These are phyloP conservation scores for Tolypocladium inflatum DNA, from an alignment of 2,329 filamentous ascomycete species.

Conservation along the genomic window DNA sequence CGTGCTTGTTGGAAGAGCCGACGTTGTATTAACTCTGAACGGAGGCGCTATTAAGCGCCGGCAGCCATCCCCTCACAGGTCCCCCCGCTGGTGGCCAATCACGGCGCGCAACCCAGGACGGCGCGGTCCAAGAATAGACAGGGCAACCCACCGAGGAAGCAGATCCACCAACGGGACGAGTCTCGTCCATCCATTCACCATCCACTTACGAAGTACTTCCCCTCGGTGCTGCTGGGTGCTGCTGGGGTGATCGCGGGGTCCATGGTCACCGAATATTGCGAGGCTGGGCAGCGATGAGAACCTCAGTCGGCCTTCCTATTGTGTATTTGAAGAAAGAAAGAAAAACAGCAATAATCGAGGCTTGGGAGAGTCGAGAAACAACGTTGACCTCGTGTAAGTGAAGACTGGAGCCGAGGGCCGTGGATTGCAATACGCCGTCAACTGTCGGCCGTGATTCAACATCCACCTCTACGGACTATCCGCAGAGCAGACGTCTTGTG, in stretches of 20 bases:
- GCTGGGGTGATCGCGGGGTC: too few relatives aligned
- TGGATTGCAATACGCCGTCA: neutral
- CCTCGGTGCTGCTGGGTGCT: neutral
- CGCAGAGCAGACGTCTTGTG: too few relatives aligned
- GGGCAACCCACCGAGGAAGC: neutral
- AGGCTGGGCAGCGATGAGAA: neutral
- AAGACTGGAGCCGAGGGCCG: neutral
- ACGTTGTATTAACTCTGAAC: neutral
- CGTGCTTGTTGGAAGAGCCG: neutral
- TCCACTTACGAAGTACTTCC: too few relatives aligned
- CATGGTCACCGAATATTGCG: neutral
- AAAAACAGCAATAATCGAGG: neutral
- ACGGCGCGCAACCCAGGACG: neutral
- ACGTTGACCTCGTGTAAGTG: neutral
- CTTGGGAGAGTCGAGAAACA: neutral
- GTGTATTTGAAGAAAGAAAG: neutral
- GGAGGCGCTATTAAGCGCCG: slow-evolving; percentile 6
- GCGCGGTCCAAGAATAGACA: neutral
- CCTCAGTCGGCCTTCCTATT: neutral
- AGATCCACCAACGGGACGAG: neutral
- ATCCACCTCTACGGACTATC: neutral
- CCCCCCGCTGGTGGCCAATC: slow-evolving; percentile 3
- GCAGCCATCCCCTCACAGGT: neutral
- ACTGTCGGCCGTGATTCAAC: neutral
- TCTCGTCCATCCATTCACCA: neutral